These are phyloP conservation scores for Leishmania amazonensis DNA, from an alignment of 208 protist species.

Conservation along the genomic window DNA sequence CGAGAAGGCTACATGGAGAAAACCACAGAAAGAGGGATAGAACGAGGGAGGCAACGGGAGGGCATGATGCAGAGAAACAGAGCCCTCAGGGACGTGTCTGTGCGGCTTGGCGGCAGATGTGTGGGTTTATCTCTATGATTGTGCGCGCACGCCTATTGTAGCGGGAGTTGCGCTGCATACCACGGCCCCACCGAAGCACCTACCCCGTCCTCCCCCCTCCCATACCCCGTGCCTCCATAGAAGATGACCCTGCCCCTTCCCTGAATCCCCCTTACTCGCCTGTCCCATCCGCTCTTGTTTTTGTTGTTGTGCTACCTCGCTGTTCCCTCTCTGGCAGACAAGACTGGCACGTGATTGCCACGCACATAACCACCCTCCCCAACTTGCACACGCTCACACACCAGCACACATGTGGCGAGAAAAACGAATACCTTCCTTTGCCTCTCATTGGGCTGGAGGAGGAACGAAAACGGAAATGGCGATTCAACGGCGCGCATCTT, in stretches of 20 bases:
- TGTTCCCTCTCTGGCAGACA: neutral
- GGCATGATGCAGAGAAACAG: neutral
- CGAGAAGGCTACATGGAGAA: neutral
- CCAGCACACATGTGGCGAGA: neutral
- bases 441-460: neutral
- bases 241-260: neutral
- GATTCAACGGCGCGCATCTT: neutral
- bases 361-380: neutral
- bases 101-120: neutral
- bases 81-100: neutral
- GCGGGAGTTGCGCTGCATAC: neutral
- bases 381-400: neutral
- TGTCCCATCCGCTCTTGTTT: neutral
- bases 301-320: neutral
- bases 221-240: neutral
- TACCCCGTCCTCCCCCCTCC: neutral
- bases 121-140: neutral
- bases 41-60: neutral
- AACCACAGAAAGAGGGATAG: neutral
- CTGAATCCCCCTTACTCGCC: neutral
- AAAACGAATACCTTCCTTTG: neutral
- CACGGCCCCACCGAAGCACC: neutral
- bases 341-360: neutral
- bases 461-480: neutral
- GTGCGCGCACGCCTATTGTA: neutral